These are phyloP conservation scores for Colletotrichum liriopes DNA, from an alignment of 2,329 filamentous ascomycete species.

Conservation along the genomic window DNA sequence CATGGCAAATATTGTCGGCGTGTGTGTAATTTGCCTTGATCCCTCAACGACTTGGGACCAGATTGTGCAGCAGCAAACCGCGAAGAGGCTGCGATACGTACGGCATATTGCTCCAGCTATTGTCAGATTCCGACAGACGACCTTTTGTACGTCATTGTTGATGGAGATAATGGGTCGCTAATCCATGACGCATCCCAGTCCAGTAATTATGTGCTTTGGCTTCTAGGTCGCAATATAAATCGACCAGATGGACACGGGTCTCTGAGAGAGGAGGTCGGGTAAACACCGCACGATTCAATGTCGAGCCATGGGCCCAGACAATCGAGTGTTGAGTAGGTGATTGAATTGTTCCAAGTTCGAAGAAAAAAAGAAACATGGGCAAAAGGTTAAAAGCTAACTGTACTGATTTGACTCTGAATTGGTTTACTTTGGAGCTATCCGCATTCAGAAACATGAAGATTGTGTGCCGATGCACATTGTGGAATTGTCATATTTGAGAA, in stretches of 20 bases:
- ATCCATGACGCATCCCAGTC: neutral
- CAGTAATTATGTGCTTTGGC: neutral
- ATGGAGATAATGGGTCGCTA: neutral
- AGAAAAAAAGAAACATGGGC: neutral
- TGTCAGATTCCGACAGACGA: neutral
- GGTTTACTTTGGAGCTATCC: neutral
- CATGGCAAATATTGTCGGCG: too few relatives aligned
- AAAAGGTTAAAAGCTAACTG: neutral
- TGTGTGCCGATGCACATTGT: neutral
- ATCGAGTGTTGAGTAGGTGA: neutral
- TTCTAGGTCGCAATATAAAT: neutral
- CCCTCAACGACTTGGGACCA: too few relatives aligned
- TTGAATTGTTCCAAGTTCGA: neutral
- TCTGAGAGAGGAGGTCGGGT: neutral
- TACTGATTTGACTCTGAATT: neutral
- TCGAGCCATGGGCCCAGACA: neutral
- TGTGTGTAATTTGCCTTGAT: too few relatives aligned
- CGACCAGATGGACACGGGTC: neutral
- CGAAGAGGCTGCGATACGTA: too few relatives aligned
- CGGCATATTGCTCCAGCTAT: neutral
- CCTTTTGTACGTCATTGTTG: neutral
- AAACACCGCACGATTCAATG: neutral
- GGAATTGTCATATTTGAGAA: neutral
- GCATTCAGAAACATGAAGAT: neutral
- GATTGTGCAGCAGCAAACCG: too few relatives aligned